These are phyloP conservation scores for Aciculosporium take DNA, from an alignment of 2,329 filamentous ascomycete species.

Conservation along the genomic window DNA sequence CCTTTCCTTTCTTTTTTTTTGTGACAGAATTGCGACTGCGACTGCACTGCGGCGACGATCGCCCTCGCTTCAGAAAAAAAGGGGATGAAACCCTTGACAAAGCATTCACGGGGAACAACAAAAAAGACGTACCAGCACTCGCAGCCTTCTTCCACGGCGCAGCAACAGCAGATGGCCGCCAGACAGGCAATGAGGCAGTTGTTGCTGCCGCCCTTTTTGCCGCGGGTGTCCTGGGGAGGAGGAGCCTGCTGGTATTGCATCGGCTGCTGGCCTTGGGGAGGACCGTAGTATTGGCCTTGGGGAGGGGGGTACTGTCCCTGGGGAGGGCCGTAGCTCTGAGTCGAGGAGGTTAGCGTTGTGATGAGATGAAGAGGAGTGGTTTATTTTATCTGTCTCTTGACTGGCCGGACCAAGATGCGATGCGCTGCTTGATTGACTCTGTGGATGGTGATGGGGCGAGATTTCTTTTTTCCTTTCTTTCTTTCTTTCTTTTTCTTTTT, in stretches of 20 bases:
- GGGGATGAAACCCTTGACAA: no score
- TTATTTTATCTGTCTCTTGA: neutral
- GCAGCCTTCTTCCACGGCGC: constrained; percentile 34
- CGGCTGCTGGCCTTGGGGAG: constrained; percentile 23
- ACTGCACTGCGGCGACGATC: no score
- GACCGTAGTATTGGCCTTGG: constrained; percentile 18
- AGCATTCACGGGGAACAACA: no score
- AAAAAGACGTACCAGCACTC: constrained; percentile 30
- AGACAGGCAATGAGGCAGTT: constrained; percentile 33
- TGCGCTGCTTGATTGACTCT: neutral
- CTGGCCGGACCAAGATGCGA: neutral
- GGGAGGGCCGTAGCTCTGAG: constrained; percentile 17
- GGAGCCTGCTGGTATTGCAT: constrained; percentile 30
- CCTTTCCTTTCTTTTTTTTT: no score
- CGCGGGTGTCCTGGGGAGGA: constrained; percentile 16
- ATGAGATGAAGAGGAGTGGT: neutral
- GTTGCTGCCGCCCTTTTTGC: constrained; percentile 19
- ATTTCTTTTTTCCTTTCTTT: no score
- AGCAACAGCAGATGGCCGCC: constrained; percentile 36
- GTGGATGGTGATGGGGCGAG: no score
- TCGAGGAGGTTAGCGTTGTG: neutral
- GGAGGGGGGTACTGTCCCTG: constrained; percentile 20
- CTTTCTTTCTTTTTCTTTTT: neutral
- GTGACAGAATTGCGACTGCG: no score
- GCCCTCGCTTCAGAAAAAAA: no score